Conservation (phyloP, 1,284 basidiomycete species). For the Xerocomus nothofagi region DNA sequence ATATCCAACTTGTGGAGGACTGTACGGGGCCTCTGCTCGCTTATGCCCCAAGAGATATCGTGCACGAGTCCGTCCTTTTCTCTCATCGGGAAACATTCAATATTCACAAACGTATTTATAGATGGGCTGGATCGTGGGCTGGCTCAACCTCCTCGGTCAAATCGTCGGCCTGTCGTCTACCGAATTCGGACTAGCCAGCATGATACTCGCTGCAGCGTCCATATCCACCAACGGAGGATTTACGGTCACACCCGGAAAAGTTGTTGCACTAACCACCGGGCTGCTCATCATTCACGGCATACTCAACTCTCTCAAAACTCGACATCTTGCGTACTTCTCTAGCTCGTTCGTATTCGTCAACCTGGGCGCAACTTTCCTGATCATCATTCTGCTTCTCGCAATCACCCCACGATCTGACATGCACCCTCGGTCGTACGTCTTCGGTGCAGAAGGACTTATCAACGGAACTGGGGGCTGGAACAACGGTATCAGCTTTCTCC, state of each 20-base stretch:
- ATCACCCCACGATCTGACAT: slow-evolving; percentile 77
- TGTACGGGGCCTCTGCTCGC: slow-evolving; percentile 77
- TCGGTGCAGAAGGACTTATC: slow-evolving; percentile 64
- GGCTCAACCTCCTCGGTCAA: slow-evolving; percentile 87
- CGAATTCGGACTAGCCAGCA: slow-evolving; percentile 85
- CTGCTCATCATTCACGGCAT: slow-evolving; percentile 74
- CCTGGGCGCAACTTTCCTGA: slow-evolving; percentile 71
- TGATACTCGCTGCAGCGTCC: slow-evolving; percentile 81
- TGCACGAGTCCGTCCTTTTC: slow-evolving; percentile 44
- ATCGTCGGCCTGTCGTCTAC: slow-evolving; percentile 83
- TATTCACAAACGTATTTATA: not conserved
- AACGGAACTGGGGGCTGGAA: slow-evolving; percentile 83
- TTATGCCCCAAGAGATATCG: slow-evolving; percentile 69
- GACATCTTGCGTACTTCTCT: slow-evolving; percentile 76
- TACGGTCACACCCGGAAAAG: slow-evolving; percentile 48
- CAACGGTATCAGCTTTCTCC: slow-evolving; percentile 80
- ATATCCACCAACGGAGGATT: slow-evolving; percentile 20
- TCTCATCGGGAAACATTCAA: slow-evolving; percentile 5
- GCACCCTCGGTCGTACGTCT: slow-evolving; percentile 79
- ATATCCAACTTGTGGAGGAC: slow-evolving; percentile 81
- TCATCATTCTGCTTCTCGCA: slow-evolving; percentile 84
- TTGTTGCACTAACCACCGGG: slow-evolving; percentile 74
- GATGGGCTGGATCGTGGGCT: slow-evolving; percentile 78
- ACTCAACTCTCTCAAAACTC: slow-evolving; percentile 82
- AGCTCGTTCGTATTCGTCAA: slow-evolving; percentile 87